Percentiles rank a stretch among this genome's conserved stretches.
Evolutionary conservation across 2,329 filamentous ascomycete genomes (phyloP).

Genomic region (Ambrosiella xylebori): DNA sequence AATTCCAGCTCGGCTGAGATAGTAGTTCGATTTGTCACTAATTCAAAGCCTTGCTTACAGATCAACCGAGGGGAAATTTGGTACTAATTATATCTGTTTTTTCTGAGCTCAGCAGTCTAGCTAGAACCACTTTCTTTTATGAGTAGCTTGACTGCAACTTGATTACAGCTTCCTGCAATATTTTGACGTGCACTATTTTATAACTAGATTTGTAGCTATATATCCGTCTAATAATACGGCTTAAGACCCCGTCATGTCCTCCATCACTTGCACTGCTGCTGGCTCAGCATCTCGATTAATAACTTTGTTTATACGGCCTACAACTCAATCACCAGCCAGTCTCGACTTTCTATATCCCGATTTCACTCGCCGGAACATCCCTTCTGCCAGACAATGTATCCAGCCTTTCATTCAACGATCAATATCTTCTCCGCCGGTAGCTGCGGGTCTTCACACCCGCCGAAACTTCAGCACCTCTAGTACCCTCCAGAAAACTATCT

Average conservation of each 20-base stretch:
- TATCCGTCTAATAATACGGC: background rate
- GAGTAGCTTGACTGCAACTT: too few relatives aligned
- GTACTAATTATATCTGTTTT: too few relatives aligned
- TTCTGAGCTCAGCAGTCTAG: too few relatives aligned
- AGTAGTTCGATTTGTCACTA: background rate
- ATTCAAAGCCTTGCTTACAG: slow-evolving; percentile 8
- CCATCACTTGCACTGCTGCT: background rate
- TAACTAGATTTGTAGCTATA: too few relatives aligned
- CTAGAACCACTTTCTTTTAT: too few relatives aligned
- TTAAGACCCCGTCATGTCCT: background rate
- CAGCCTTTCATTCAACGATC: background rate
- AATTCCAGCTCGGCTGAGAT: background rate
- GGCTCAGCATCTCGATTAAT: slow-evolving; percentile 6
- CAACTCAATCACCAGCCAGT: slow-evolving; percentile 17
- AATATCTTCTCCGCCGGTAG: background rate
- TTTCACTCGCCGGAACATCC: slow-evolving; percentile 8
- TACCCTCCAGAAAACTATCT: slow-evolving; percentile 26
- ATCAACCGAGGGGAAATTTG: background rate
- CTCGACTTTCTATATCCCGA: slow-evolving; percentile 26
- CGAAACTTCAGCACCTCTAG: slow-evolving; percentile 24
- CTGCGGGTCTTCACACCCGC: slow-evolving; percentile 2
- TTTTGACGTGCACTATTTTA: too few relatives aligned
- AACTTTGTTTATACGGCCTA: slow-evolving; percentile 7
- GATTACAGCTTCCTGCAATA: too few relatives aligned
- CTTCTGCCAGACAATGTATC: background rate